phyloP scores from a whole-genome alignment of 139 green algal genomes.

The Protoeuglena noctilucae region DNA sequence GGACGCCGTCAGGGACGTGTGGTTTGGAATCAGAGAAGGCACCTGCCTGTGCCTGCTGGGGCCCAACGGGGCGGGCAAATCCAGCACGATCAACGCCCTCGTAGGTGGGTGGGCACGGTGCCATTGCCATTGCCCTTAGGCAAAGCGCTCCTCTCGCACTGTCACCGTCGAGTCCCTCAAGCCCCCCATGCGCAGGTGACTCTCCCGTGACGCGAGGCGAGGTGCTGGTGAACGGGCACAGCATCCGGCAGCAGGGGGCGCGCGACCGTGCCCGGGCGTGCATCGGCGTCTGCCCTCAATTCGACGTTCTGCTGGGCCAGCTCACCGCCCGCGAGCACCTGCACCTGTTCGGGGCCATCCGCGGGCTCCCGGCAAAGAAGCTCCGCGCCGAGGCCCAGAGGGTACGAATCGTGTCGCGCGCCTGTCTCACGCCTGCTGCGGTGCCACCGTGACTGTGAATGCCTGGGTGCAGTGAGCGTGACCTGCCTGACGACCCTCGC shows the following conservation, averaged over 20 bases:
- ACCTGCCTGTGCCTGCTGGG: conserved; percentile 5
- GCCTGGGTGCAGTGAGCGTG: background rate
- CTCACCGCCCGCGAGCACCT: conserved; percentile 65
- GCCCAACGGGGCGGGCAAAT: conserved; percentile 31
- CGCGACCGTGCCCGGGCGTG: conserved; percentile 13
- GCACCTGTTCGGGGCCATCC: conserved; percentile 49
- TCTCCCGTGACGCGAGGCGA: background rate
- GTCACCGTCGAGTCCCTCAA: too few species aligned
- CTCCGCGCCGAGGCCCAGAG: conserved; percentile 5
- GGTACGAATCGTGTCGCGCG: background rate
- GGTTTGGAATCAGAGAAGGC: too few species aligned
- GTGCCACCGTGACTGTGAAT: background rate
- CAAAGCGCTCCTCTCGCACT: background rate
- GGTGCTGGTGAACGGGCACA: background rate
- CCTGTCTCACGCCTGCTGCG: background rate
- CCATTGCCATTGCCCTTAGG: background rate
- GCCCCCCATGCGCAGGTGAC: too few species aligned
- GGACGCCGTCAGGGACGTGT: too few species aligned
- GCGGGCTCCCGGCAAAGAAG: conserved; percentile 24
- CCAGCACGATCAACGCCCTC: conserved; percentile 21
- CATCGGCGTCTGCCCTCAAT: conserved; percentile 69
- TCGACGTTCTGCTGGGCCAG: conserved; percentile 70
- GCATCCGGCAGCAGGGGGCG: background rate
- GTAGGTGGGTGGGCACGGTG: background rate
- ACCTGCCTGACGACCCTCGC: background rate